Base-by-base conservation (phyloP, 2,329 filamentous ascomycete genomes). In the Talaromyces verruculosus region DNA sequence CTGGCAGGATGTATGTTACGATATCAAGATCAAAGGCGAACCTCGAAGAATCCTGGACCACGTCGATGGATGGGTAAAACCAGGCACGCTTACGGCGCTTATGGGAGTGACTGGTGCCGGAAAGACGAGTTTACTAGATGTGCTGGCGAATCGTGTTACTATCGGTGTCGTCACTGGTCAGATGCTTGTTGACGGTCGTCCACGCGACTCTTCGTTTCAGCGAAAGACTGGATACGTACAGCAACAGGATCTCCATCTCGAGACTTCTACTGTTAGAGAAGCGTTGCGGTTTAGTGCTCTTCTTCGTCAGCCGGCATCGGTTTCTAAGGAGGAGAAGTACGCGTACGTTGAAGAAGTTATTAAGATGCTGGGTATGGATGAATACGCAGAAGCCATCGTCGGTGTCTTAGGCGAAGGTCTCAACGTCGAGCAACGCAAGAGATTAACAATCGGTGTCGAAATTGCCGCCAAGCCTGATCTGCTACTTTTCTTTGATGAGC, bases 401-500 rank as follows among this genome's bases (percentile, higher is more conserved):
- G 94, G 93, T 83, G 90, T 96, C 35, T 91, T 92, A 7, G 93
- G 93, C 68, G 91, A 96, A 82, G 93, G 84, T 80, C 80, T 87
- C 45, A 86, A 86, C 62, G 84, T 86, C 22, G 87, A 89, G 74
- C 87, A 89, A 75, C 83, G 87, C 25, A 89, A 89, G 75, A 90
- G 92, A 72, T 84, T 97, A 8, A 97, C 93, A 0, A 97, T 98
- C 69, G 94, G 93, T 78, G 93, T 98, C n/a, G 94, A 98, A 76
- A 85, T 98, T 25, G 93, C 92, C 49, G 94, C 94, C 6, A 97
- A 95, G 81, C 94, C 94, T 6, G 89, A 92, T 47, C 84, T 97
- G 64, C 84, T 97, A 67, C 87, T 97, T 55, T 97, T 97, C 81
- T 87, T 97, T 47, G 94, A 98, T 72, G 94, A 98, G 78, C 94